Evolutionary conservation across 306 rosid genomes (phyloP), one percentile per base, ranked within the genome.

Genomic region (Quillaja saponaria): DNA sequence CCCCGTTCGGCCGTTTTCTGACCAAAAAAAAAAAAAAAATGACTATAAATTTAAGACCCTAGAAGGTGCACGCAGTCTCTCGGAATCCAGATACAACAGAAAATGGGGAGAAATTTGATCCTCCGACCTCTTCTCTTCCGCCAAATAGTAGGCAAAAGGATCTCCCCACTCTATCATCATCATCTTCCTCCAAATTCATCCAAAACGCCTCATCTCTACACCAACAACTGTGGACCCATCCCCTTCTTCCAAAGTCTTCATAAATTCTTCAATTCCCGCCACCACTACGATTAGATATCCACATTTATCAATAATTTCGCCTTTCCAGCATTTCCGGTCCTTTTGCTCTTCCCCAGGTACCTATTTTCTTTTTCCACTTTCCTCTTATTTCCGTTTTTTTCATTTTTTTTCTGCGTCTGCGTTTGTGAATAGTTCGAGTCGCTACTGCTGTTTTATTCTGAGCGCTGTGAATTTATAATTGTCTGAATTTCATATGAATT

Each of bases 281-380:
- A 16, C 58, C 35, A 53, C 60, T 44, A 2, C 68, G 6, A 8
- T 52, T 42, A 58, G 78, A 31, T 35, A 72, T 48, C 52, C 79
- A 8, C 82, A 56, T 37, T 17, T 48, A 60, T 62, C 79, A 16
- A 6, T 10, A 19, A 28, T 31, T 20, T 50, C 63, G 3, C 13
- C 69, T 14, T 20, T 61, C 60, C 73, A 31, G 39, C 55, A 69
- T 33, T 60, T 38, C 20, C 80, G 61, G 40, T 63, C 78, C 56
- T 21, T 79, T 49, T 67, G 52, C 80, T 74, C 84, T 38, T 71
- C 75, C 46, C 38, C 84, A 49, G 84, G 67, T 69, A n/a, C n/a
- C n/a, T n/a, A n/a, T n/a, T n/a, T n/a, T n/a, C n/a, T n/a, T n/a
- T n/a, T n/a, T n/a, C n/a, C 9, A n/a, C n/a, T n/a, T n/a, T 38